A percentile compares a stretch with the other conserved stretches of the same genome.
These are phyloP conservation scores for Brassica cretica DNA, from an alignment of 345 rosid species.

Conservation along the genomic window DNA sequence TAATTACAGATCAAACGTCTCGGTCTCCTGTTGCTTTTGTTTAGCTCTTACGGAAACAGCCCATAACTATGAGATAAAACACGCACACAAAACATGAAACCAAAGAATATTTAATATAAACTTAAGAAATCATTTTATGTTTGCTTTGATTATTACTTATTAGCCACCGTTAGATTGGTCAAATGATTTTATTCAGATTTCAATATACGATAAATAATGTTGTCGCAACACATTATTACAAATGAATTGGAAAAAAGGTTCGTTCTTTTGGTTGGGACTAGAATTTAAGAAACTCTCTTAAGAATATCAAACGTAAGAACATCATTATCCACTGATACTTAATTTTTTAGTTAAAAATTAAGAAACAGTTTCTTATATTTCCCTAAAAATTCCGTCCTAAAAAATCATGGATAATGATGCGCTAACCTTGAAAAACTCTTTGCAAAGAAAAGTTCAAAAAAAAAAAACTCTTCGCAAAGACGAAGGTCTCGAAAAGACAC, in stretches of 20 bases:
- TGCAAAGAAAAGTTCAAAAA: background rate
- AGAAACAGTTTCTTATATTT: too few species aligned
- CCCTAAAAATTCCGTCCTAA: too few species aligned
- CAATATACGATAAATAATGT: too few species aligned
- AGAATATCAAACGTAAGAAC: background rate
- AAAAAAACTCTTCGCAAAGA: too few species aligned
- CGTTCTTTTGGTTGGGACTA: background rate
- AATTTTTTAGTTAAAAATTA: too few species aligned
- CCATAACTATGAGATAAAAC: conserved; percentile 18
- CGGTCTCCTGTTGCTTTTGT: conserved; percentile 30
- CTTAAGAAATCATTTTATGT: background rate
- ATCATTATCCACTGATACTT: too few species aligned
- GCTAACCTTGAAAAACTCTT: background rate
- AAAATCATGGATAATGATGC: too few species aligned
- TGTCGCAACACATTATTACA: too few species aligned
- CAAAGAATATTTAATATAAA: background rate
- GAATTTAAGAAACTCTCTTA: background rate
- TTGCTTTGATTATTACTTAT: background rate
- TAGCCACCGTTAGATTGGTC: too few species aligned
- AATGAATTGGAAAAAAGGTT: background rate
- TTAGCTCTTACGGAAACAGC: conserved; percentile 30
- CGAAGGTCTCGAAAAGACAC: background rate
- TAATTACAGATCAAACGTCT: conserved; percentile 40
- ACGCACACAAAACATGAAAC: background rate
- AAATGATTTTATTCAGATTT: too few species aligned